Percentiles rank a stretch among this genome's conserved stretches.
Evolutionary conservation across 805 yeast genomes (phyloP).

Genomic region (Sugiyamaella lignohabitans): DNA sequence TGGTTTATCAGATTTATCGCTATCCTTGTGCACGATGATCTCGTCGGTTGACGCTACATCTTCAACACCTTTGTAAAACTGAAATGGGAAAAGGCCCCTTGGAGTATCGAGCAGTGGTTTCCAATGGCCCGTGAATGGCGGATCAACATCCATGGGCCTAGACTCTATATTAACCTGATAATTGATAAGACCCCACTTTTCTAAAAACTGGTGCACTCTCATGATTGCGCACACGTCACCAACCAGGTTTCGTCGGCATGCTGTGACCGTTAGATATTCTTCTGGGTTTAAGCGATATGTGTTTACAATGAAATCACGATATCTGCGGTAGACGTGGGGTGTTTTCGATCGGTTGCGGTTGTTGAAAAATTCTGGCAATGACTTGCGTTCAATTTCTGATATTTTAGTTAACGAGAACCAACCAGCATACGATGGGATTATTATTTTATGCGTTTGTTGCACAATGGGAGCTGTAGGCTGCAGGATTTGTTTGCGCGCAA

Average conservation of each 20-base stretch:
- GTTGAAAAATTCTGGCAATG: constrained; percentile 82
- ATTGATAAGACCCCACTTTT: constrained; percentile 89
- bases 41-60: too few relatives aligned
- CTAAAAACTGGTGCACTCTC: constrained; percentile 76
- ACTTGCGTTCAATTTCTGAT: constrained; percentile 72
- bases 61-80: constrained; percentile 63
- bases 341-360: constrained; percentile 60
- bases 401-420: constrained; percentile 77
- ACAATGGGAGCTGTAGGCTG: constrained; percentile 16
- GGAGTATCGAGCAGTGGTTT: constrained; percentile 81
- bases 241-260: constrained; percentile 81
- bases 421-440: constrained; percentile 78
- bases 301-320: constrained; percentile 84
- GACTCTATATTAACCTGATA: constrained; percentile 82
- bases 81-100: constrained; percentile 86
- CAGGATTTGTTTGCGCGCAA: not conserved
- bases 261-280: constrained; percentile 83
- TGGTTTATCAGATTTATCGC: not conserved
- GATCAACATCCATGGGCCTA: constrained; percentile 56
- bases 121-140: constrained; percentile 72
- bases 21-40: constrained; percentile 12
- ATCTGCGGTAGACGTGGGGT: constrained; percentile 70
- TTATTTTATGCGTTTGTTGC: constrained; percentile 71
- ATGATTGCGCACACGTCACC: constrained; percentile 88
- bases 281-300: constrained; percentile 83